Evolutionary conservation across 2,329 filamentous ascomycete genomes (phyloP), one percentile per base, ranked within the genome.

Genomic region (Calonectria pauciramosa): DNA sequence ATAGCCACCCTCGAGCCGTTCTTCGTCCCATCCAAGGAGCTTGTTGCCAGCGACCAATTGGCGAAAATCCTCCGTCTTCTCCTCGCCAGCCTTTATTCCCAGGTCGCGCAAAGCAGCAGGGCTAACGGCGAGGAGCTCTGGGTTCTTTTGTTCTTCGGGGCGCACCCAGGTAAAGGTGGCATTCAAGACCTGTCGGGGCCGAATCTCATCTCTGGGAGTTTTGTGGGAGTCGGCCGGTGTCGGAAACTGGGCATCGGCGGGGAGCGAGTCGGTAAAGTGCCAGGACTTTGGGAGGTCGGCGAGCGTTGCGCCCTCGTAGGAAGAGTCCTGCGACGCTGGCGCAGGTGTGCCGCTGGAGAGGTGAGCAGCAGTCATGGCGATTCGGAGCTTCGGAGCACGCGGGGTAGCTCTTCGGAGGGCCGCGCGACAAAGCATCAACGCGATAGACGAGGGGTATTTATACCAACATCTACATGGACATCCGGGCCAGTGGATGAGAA

Each of bases 91-190:
- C 26, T 89, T 89, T 74, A 99, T 91, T 0, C 95, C 94, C n/a
- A 99, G 87, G 80, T 98, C 95, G 66, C 89, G 89, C 86, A 99
- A 88, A 0, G 96, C 96, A 2, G 92, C 92, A 3, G 92, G 90
- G 76, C 96, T 98, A 2, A 98, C 93, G 9, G 92, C 94, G 2
- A 99, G 90, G 20, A 99, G 88, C 82, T 98, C 95, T 0, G 95
- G 92, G 28, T 94, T 90, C 76, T 93, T 88, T 32, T 93, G 90
- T 26, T 89, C 85, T 80, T 96, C 94, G 0, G 97, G 97, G 5
- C 96, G 92, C 26, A 99, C 96, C 89, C 93, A 99, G 11, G 96
- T 98, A 86, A 95, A 99, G 66, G 96, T 86, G 5, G 97, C 96
- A 73, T 93, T 91, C 82, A 93, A 95, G 51, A 99, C 97, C 84